phyloP scores from a whole-genome alignment of 2,329 filamentous ascomycete genomes.

The Arthrobotrys sinensis region DNA sequence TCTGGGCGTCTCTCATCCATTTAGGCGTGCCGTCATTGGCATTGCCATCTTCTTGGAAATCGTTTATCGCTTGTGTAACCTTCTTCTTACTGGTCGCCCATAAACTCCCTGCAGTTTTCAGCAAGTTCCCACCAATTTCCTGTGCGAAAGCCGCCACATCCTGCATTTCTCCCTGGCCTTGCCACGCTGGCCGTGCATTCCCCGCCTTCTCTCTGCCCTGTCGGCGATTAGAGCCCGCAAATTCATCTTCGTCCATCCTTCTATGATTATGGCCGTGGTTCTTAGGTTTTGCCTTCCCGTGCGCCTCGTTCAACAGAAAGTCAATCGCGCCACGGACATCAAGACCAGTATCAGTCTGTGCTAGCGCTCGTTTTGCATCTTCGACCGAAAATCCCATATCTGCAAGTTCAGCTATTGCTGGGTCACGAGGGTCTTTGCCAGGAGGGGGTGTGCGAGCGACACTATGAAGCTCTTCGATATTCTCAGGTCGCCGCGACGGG shows the following conservation, averaged over 20 bases:
- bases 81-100: slow-evolving; percentile 97
- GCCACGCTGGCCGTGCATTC: slow-evolving; percentile 61
- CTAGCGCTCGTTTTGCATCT: slow-evolving; percentile 83
- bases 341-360: slow-evolving; percentile 82
- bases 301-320: slow-evolving; percentile 91
- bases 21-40: slow-evolving; percentile 78
- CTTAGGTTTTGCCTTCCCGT: slow-evolving; percentile 80
- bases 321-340: slow-evolving; percentile 90
- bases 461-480: slow-evolving; percentile 62
- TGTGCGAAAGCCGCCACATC: slow-evolving; percentile 76
- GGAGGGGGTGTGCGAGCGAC: slow-evolving; percentile 49
- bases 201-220: slow-evolving; percentile 69
- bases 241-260: slow-evolving; percentile 60
- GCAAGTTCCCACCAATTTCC: slow-evolving; percentile 83
- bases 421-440: slow-evolving; percentile 62
- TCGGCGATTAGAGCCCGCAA: slow-evolving; percentile 18
- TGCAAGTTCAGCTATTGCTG: slow-evolving; percentile 85
- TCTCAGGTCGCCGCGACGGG: slow-evolving; percentile 67
- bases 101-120: slow-evolving; percentile 93
- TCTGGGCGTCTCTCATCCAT: slow-evolving; percentile 88
- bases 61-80: slow-evolving; percentile 90
- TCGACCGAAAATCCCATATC: slow-evolving; percentile 95
- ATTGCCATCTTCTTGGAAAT: slow-evolving; percentile 84
- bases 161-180: slow-evolving; percentile 62
- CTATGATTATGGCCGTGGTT: slow-evolving; percentile 36